Percentiles rank a stretch among this genome's conserved stretches.
Conservation (phyloP, 2,329 filamentous ascomycete species). For the Aspergillus transmontanensis region DNA sequence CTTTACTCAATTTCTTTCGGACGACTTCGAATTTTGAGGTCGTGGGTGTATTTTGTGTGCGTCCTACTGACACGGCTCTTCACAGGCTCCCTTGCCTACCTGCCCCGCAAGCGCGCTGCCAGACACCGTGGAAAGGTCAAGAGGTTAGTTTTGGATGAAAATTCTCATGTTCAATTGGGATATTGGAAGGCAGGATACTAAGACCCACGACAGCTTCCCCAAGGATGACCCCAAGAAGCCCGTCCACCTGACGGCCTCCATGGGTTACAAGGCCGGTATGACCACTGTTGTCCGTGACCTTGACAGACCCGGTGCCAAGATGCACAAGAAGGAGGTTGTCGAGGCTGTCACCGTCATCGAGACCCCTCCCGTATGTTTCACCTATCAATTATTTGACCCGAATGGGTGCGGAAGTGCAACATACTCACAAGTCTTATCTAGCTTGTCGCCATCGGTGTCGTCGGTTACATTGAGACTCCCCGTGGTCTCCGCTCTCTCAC, state of each 20-base stretch:
- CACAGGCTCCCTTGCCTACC: constrained; percentile 73
- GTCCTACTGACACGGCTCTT: constrained; percentile 34
- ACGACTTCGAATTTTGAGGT: constrained; percentile 32
- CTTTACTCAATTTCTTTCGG: constrained; percentile 49
- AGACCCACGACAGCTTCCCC: constrained; percentile 72
- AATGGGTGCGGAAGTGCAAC: neutral
- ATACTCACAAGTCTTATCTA: constrained; percentile 47
- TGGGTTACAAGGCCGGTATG: constrained; percentile 99
- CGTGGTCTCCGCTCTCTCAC: constrained; percentile 98
- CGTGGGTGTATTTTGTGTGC: constrained; percentile 29
- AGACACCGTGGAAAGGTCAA: constrained; percentile 97
- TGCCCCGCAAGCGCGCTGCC: constrained; percentile 89
- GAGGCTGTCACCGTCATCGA: constrained; percentile 86
- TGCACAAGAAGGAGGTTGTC: constrained; percentile 98
- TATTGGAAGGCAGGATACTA: constrained; percentile 28
- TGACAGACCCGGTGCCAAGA: constrained; percentile 98
- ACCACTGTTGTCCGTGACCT: constrained; percentile 99
- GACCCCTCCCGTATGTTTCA: constrained; percentile 84
- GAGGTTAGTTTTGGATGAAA: constrained; percentile 67
- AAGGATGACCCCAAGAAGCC: constrained; percentile 99
- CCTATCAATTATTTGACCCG: neutral
- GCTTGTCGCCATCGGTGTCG: constrained; percentile 99
- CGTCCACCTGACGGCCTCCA: constrained; percentile 94
- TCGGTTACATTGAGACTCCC: constrained; percentile 99
- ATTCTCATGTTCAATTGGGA: constrained; percentile 9